These are phyloP conservation scores for Adenanthera pavonina DNA, from an alignment of 306 rosid genomes.

Conservation along the genomic window DNA sequence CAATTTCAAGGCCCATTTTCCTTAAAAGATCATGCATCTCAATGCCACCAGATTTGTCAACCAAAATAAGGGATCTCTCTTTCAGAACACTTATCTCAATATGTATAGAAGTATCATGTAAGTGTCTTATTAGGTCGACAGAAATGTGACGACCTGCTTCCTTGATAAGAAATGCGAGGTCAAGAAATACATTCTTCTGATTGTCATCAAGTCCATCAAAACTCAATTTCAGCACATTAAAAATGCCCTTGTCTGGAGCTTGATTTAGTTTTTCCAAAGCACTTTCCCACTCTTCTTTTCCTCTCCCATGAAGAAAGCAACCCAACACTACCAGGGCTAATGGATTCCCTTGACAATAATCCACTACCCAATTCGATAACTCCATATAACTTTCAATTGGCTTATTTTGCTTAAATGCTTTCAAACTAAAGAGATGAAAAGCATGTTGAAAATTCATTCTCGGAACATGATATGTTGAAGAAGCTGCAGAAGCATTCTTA, in stretches of 20 bases:
- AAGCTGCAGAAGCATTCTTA: background rate
- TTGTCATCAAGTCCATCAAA: constrained; percentile 6
- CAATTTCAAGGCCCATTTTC: constrained; percentile 10
- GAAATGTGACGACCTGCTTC: background rate
- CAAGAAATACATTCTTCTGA: background rate
- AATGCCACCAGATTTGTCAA: background rate
- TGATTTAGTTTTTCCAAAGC: background rate
- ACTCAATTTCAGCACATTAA: constrained; percentile 2
- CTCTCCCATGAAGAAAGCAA: background rate
- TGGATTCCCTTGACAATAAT: constrained; percentile 22
- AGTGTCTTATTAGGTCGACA: background rate
- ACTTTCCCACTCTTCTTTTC: constrained; percentile 11
- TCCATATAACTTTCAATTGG: background rate
- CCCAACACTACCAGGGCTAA: constrained; percentile 34
- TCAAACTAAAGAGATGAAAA: constrained; percentile 28
- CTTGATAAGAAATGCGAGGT: background rate
- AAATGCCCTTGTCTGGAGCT: background rate
- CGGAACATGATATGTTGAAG: background rate
- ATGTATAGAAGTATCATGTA: background rate
- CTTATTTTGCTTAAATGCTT: background rate
- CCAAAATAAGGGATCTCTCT: background rate
- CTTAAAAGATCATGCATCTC: constrained; percentile 34
- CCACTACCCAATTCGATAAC: background rate
- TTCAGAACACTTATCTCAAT: background rate
- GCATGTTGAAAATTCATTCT: constrained; percentile 7